A percentile compares a stretch with the other conserved stretches of the same genome.
Conservation (phyloP, 2,329 filamentous ascomycete genomes). For the Neofusicoccum ribis region DNA sequence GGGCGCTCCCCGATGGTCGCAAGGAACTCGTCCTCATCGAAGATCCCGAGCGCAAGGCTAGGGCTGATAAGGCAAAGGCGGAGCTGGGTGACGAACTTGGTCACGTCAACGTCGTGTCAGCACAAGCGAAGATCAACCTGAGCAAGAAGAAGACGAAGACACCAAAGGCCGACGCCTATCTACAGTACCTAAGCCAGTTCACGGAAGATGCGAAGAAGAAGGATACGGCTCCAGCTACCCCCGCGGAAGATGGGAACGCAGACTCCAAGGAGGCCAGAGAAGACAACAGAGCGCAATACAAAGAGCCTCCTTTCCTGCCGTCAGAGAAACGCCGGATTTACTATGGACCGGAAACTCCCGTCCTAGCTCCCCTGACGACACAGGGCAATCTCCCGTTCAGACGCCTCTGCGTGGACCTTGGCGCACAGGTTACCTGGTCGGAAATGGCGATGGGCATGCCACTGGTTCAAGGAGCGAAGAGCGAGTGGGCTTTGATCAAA, state of each 20-base stretch:
- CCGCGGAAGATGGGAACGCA: slow-evolving; percentile 26
- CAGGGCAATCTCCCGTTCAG: slow-evolving; percentile 96
- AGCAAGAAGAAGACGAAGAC: slow-evolving; percentile 70
- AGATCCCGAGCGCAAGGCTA: slow-evolving; percentile 51
- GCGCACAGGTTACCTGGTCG: slow-evolving; percentile 91
- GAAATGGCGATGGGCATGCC: slow-evolving; percentile 97
- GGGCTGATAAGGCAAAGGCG: slow-evolving; percentile 46
- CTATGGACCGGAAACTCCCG: slow-evolving; percentile 89
- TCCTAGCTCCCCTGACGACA: slow-evolving; percentile 91
- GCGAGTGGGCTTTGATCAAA: slow-evolving; percentile 94
- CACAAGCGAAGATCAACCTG: slow-evolving; percentile 71
- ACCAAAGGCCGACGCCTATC: slow-evolving; percentile 72
- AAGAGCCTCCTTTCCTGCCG: slow-evolving; percentile 82
- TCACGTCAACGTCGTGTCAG: slow-evolving; percentile 72
- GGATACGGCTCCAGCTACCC: slow-evolving; percentile 29
- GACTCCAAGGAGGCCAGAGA: slow-evolving; percentile 39
- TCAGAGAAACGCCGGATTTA: slow-evolving; percentile 94
- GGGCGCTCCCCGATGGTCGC: slow-evolving; percentile 73
- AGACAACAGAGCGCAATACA: slow-evolving; percentile 76
- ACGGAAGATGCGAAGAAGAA: slow-evolving; percentile 30
- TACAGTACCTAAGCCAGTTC: slow-evolving; percentile 67
- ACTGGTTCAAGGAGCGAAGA: slow-evolving; percentile 82
- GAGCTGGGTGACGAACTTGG: slow-evolving; percentile 53
- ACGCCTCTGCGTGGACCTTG: slow-evolving; percentile 82
- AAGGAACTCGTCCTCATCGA: slow-evolving; percentile 77